Base-by-base conservation (phyloP, 495 filamentous ascomycete species). In the Lophium mytilinum region DNA sequence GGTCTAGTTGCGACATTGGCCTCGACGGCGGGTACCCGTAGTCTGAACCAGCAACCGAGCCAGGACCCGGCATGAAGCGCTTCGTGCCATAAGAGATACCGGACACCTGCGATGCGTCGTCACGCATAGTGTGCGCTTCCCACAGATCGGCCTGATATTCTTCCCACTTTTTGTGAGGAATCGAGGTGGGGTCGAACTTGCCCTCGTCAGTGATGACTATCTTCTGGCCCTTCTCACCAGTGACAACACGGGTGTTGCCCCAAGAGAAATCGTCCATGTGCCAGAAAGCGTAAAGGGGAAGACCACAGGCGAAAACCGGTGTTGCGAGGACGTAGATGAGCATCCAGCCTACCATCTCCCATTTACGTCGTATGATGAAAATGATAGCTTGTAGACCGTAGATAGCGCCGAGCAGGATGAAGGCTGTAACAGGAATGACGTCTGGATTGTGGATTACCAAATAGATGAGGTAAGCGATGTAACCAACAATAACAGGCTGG, bases 261-360 rank as follows among this genome's bases (percentile, higher is more conserved):
- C 90, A 96, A 62, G 83, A 86, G 81, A 99, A 99, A 76, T 99
- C 93, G 70, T 99, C 93, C 93, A 96, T 96, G 72, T 97, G 80
- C 93, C 93, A 99, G 82, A 99, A 99, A 43, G 91, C 79, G 72
- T 97, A 99, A 6, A 99, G 78, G 0, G 93, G 93, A 8, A 99
- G 78, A 50, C 82, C 90, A 59, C 95, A 87, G 33, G 88, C 83
- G 80, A 95, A 97, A 60, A 99, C 82, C 11, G 93, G 93, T 53
- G 95, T 84, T 51, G 93, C 94, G 21, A 93, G 63, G 46, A 99
- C 77, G 72, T 99, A 99, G 51, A 99, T 82, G 58, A 99, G 72
- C 90, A 99, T 95, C 93, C 93, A 99, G 14, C 91, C 93, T 59
- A 99, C 85, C 89, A 96, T 95, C 68, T 99, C 90, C 93, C 93